phyloP scores from a whole-genome alignment of 495 filamentous ascomycete species.

The Aspergillus carlsbadensis region DNA sequence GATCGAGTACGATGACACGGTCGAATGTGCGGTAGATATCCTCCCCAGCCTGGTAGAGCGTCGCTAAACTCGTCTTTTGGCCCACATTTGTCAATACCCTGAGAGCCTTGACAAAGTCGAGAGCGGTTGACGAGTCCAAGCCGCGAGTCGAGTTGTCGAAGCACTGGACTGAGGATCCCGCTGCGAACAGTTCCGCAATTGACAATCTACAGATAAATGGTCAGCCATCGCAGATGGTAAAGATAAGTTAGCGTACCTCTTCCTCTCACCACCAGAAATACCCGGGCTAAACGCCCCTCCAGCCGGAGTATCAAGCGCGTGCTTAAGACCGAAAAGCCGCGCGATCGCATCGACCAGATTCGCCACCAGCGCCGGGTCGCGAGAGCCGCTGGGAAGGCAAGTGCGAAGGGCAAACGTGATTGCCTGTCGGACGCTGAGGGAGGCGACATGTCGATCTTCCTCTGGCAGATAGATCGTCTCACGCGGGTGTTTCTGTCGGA shows the following conservation, averaged over 20 bases:
- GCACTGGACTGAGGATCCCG: constrained; percentile 57
- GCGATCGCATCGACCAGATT: constrained; percentile 1
- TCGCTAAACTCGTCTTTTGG: constrained; percentile 43
- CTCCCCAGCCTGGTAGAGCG: constrained; percentile 61
- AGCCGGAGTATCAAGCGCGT: background rate
- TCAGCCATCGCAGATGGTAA: no score
- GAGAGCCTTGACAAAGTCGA: constrained; percentile 47
- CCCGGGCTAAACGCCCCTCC: constrained; percentile 2
- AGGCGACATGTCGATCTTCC: constrained; percentile 2
- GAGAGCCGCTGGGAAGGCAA: background rate
- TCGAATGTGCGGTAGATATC: constrained; percentile 60
- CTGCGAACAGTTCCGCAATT: constrained; percentile 61
- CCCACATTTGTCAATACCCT: constrained; percentile 45
- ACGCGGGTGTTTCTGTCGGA: background rate
- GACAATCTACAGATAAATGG: constrained; percentile 40
- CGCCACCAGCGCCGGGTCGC: background rate
- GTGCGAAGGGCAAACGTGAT: constrained; percentile 5
- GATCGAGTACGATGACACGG: constrained; percentile 63
- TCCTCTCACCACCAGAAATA: constrained; percentile 8
- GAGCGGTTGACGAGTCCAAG: constrained; percentile 58
- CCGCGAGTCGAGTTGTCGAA: constrained; percentile 64
- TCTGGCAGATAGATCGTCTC: constrained; percentile 1
- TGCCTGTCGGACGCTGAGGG: constrained; percentile 1
- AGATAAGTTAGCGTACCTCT: background rate
- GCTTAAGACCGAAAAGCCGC: background rate